Evolutionary conservation across 2,329 filamentous ascomycete genomes (phyloP).

Genomic region (Diaporthe australafricana): DNA sequence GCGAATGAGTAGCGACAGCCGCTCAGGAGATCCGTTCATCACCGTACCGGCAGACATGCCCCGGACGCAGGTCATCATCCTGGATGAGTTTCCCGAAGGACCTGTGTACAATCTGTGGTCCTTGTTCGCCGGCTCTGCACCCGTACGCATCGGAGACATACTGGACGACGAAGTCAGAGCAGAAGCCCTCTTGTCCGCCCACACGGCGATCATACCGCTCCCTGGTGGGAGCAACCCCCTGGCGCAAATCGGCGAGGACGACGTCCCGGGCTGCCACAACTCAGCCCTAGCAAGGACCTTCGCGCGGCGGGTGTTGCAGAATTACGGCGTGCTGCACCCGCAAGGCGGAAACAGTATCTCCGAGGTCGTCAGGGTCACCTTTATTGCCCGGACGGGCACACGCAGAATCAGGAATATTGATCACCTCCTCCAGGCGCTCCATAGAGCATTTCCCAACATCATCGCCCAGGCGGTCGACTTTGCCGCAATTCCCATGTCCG

Average conservation of each 20-base stretch:
- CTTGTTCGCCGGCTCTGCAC: not conserved
- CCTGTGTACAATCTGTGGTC: not conserved
- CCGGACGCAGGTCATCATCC: not conserved
- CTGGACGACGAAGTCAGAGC: not conserved
- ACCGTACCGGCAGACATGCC: not conserved
- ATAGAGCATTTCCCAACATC: not conserved
- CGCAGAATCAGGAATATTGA: not conserved
- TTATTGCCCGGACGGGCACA: not conserved
- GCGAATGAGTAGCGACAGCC: not conserved
- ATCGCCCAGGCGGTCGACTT: not conserved
- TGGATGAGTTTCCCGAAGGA: not conserved
- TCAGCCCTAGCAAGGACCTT: not conserved
- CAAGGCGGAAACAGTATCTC: not conserved
- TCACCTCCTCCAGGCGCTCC: not conserved
- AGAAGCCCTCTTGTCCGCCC: not conserved
- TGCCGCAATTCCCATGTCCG: not conserved
- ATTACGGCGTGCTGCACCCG: not conserved
- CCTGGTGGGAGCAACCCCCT: not conserved
- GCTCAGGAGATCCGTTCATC: not conserved
- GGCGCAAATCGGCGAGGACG: not conserved
- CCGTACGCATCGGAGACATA: not conserved
- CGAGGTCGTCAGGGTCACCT: not conserved
- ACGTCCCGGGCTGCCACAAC: not conserved
- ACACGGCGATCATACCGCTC: not conserved
- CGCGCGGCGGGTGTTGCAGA: not conserved